Base-by-base conservation (phyloP, 305 asterid species). In the Euphrasia arctica region DNA sequence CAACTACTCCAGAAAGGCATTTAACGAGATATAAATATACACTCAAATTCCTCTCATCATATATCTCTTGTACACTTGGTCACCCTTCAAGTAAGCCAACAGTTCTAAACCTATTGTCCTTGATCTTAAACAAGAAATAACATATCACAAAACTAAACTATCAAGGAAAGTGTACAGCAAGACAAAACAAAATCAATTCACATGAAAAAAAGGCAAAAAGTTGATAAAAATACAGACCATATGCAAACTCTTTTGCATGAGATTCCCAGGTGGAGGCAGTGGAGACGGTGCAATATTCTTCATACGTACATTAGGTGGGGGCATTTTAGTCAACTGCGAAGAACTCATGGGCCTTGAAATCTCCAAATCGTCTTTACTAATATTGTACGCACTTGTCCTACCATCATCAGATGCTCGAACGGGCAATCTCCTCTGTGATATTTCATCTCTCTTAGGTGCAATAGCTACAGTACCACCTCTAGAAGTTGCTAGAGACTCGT, bases 361-460 rank as follows among this genome's bases (percentile, higher is more conserved):
- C 64, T 83, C 91, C 63, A 74, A 71, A 43, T 70, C 69, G 64
- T 79, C 90, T 80, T 78, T 84, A 69, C 83, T 75, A 72, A 65
- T 57, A 39, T 39, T 39, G 69, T 75, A 77, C 50, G 91, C 54
- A 67, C 75, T 64, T 18, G 76, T 63, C 77, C 85, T 84, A 50
- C 76, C 60, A 60, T 85, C 93, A 66, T 82, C 87, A 65, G 79
- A 80, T 52, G 82, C 28, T 70, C 83, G 66, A 51, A 66, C 77
- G 63, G 82, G 51, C 73, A 58, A 75, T 72, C 80, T 75, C 72
- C 86, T 75, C 67, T 72, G 87, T 14, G 56, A 58, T 14, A 74
- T 82, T 70, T 83, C 98, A 67, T 76, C 88, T 69, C 87, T 80
- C 77, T 78, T 77, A 52, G 84, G 82, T 54, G 89, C 82, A 58